Evolutionary conservation across 202 grass and related monocot genomes (phyloP).

Genomic region (Digitaria exilis): DNA sequence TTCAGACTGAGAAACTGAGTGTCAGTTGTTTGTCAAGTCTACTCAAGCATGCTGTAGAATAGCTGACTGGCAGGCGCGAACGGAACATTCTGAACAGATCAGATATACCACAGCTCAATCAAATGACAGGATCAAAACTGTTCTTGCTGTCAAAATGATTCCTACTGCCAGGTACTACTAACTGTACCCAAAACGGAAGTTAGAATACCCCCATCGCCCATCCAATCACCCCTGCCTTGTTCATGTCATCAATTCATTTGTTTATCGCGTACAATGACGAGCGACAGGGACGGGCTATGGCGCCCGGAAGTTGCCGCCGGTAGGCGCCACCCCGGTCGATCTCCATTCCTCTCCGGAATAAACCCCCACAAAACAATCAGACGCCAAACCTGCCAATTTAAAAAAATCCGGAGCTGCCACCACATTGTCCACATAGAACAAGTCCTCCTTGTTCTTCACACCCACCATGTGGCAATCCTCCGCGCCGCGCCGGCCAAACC

Average conservation of each 20-base stretch:
- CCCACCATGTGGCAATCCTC: slow-evolving; percentile 63
- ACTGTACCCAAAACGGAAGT: background rate
- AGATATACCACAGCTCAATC: background rate
- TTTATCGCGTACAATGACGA: slow-evolving; percentile 40
- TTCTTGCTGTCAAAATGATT: slow-evolving; percentile 25
- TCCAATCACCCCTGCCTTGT: slow-evolving; percentile 38
- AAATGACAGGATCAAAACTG: background rate
- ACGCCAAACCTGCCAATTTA: slow-evolving; percentile 33
- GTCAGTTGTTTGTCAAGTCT: slow-evolving; percentile 2
- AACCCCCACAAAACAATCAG: slow-evolving; percentile 1
- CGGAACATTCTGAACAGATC: slow-evolving; percentile 11
- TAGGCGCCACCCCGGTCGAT: slow-evolving; percentile 25
- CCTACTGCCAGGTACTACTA: background rate
- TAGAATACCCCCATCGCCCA: background rate
- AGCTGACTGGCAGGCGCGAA: background rate
- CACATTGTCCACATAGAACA: slow-evolving; percentile 64
- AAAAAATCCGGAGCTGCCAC: slow-evolving; percentile 13
- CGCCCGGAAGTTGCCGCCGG: slow-evolving; percentile 41
- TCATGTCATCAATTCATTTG: slow-evolving; percentile 36
- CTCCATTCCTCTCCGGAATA: slow-evolving; percentile 33
- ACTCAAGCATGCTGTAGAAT: slow-evolving; percentile 8
- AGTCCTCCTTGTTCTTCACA: slow-evolving; percentile 75
- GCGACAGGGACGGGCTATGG: slow-evolving; percentile 34
- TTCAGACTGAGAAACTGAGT: slow-evolving; percentile 22
- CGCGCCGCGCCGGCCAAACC: slow-evolving; percentile 54